A percentile compares a stretch with the other conserved stretches of the same genome.
Evolutionary conservation across 495 filamentous ascomycete species (phyloP).

Genomic region (Cladorrhinum samala): DNA sequence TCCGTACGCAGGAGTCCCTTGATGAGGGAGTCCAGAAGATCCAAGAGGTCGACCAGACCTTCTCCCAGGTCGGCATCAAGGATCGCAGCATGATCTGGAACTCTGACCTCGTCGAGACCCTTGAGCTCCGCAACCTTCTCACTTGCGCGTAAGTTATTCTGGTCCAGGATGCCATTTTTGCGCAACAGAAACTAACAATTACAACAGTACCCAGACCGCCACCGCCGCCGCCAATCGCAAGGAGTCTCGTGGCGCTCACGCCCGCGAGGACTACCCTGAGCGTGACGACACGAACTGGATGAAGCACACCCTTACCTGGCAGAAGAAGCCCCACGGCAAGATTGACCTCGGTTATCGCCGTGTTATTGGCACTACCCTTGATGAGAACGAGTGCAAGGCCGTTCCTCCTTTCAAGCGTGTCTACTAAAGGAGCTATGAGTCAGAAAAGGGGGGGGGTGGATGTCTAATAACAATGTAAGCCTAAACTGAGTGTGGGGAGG

Average conservation of each 20-base stretch:
- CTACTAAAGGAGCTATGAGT: constrained; percentile 47
- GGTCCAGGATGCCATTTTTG: not conserved
- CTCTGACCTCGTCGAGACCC: constrained; percentile 89
- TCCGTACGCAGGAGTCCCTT: constrained; percentile 84
- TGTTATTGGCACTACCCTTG: constrained; percentile 71
- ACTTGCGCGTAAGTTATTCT: constrained; percentile 77
- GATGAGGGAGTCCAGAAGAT: constrained; percentile 83
- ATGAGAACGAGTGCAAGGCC: constrained; percentile 82
- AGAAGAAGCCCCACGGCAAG: constrained; percentile 78
- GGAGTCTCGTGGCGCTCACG: constrained; percentile 92
- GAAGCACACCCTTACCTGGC: constrained; percentile 95
- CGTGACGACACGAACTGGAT: constrained; percentile 94
- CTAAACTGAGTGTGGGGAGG: constrained; percentile 1
- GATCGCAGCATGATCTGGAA: constrained; percentile 99
- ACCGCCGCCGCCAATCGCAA: constrained; percentile 77
- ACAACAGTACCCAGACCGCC: constrained; percentile 69
- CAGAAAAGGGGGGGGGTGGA: not conserved
- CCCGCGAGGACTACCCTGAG: constrained; percentile 90
- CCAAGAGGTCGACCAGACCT: constrained; percentile 71
- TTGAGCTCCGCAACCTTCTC: constrained; percentile 86
- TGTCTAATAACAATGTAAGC: not conserved
- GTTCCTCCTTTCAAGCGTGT: constrained; percentile 84
- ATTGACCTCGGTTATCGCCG: constrained; percentile 71
- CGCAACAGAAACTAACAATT: not conserved
- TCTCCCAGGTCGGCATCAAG: constrained; percentile 79